A percentile compares a stretch with the other conserved stretches of the same genome.
Evolutionary conservation across 1,139 yeast species (phyloP).

Genomic region (Geotrichum histeridarum): DNA sequence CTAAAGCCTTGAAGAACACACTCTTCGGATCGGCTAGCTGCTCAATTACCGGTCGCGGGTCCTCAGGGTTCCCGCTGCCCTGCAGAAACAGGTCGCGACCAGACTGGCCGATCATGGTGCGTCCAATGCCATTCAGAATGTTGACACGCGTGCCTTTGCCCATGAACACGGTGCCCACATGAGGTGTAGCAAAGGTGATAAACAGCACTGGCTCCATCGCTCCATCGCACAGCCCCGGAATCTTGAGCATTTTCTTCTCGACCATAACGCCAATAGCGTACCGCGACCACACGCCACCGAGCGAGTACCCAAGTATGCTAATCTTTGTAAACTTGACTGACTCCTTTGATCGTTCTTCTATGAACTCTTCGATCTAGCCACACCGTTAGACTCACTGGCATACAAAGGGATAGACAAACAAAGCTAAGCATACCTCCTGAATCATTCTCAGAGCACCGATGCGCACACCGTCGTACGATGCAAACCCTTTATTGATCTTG

Average conservation of each 20-base stretch:
- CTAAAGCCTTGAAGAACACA: conserved; percentile 52
- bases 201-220: conserved; percentile 30
- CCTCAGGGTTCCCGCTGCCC: conserved; percentile 40
- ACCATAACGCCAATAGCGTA: conserved; percentile 55
- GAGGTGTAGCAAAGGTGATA: conserved; percentile 89
- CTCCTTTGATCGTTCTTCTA: conserved; percentile 1
- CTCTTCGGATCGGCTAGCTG: conserved; percentile 54
- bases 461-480: conserved; percentile 80
- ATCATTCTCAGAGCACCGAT: conserved; percentile 66
- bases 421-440: conserved; percentile 45
- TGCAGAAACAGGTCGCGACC: conserved; percentile 68
- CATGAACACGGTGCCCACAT: conserved; percentile 60
- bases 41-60: conserved; percentile 34
- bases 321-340: conserved; percentile 33
- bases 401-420: no score
- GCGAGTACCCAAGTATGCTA: conserved; percentile 51
- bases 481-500: conserved; percentile 63
- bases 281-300: conserved; percentile 53
- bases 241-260: conserved; percentile 2
- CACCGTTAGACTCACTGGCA: not conserved
- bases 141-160: conserved; percentile 41
- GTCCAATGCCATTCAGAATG: conserved; percentile 55
- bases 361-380: conserved; percentile 8
- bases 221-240: conserved; percentile 9
- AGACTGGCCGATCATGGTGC: conserved; percentile 59